Evolutionary conservation across 345 rosid genomes (phyloP), one percentile per base, ranked within the genome.

Genomic region (Noccaea caerulescens): DNA sequence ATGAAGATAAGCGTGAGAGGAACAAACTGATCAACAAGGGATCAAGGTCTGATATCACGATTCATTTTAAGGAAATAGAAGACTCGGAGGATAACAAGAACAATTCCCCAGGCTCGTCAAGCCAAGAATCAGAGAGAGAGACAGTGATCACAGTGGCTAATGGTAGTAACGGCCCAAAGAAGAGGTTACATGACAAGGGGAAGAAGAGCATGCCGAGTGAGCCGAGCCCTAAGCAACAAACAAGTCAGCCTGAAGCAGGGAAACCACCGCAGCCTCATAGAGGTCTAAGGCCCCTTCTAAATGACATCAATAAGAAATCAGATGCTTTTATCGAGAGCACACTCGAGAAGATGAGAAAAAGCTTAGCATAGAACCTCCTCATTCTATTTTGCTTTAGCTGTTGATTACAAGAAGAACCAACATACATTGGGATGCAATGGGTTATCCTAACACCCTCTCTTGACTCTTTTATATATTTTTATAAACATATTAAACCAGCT

Each of bases 251-350:
- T 38, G 76, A 73, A 41, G 60, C 50, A 53, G 75, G 49, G 42
- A 68, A 62, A 60, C 46, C 65, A 62, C 53, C 66, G 32, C 62
- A 55, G 57, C 37, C 49, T 57, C 71, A 69, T 12, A 51, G 66
- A 63, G 16, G 46, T 25, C 51, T 59, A 45, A 70, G 41, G 68
- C 72, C 80, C 52, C 62, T 71, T 47, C 36, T 71, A 42, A 33
- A 42, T 46, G 79, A 68, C 41, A 75, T 75, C 51, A 75, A 76
- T 34, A 64, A 76, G 71, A 63, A 76, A 62, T 62, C 75, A 57
- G 72, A 70, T 69, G 71, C 72, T 46, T 70, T 70, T 56, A 76
- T 76, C 11, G 55, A 69, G 39, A 68, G 41, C 16, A 68, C 63
- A 54, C 54, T 67, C 34, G 69, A 70, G 71, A 58, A 71, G 58